Base-by-base conservation (phyloP, 352 stramenopile genomes). In the Poterioochromonas sp. region DNA sequence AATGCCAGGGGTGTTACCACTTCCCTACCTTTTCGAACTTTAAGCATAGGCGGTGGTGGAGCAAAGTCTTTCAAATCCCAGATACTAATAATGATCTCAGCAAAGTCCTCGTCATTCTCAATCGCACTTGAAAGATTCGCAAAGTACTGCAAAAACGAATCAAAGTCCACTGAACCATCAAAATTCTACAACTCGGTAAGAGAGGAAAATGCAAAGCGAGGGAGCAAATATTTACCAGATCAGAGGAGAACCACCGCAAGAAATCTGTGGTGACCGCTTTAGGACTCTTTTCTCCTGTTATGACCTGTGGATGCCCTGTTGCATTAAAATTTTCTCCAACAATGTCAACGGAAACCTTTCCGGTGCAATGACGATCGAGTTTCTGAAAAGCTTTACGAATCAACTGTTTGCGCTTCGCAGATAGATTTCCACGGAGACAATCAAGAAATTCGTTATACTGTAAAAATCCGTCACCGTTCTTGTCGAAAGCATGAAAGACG, bases 401-500 rank as follows among this genome's bases (percentile, higher is more conserved):
- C 15, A 68, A n/a, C 15, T 32, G 5, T 40, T 68, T 68, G 15
- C 58, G 15, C 58, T 34, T 8, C 5, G 58, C 5, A 68, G 15
- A 35, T 11, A 68, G 5, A 32, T 39, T 26, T 15, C 58, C 58
- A 15, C 12, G 26, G 15, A 68, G 26, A 40, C 5, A 5, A 37
- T 5, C 15, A 40, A 68, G 15, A 32, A 68, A 8, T 26, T 68
- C 58, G 29, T 32, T 26, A 68, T 68, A 68, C 5, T 11, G 5
- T 8, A 68, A 37, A 40, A 15, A 15, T 11, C 58, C 58, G 58
- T 68, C 58, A 40, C 58, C 58, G 29, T 68, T 68, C 11, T 68
- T 68, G 58, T 68, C 58, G 34, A 68, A 68, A 11, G 15, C 15
- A 40, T 68, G 15, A 40, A 68, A 68, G 29, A 68, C 5, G 58